phyloP scores from a whole-genome alignment of 441 rosid species.

The Populus hybrid region DNA sequence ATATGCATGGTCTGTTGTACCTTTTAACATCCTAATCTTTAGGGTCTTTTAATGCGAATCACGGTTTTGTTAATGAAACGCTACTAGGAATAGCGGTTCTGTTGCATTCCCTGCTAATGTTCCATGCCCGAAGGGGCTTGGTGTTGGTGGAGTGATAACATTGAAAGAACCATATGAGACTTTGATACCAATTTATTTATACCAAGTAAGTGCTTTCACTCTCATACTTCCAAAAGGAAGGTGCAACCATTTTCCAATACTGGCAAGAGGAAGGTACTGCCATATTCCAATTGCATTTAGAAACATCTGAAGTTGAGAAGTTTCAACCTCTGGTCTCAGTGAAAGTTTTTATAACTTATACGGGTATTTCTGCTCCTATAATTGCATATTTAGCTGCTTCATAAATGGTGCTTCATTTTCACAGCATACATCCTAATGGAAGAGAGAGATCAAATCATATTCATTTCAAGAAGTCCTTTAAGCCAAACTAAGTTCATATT shows the following conservation, averaged over 20 bases:
- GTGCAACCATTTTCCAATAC: too few relatives aligned
- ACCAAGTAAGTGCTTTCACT: slow-evolving; percentile 45
- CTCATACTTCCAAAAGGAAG: background rate
- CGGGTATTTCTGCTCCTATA: background rate
- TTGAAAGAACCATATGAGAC: slow-evolving; percentile 93
- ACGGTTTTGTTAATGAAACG: too few relatives aligned
- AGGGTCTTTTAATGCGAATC: too few relatives aligned
- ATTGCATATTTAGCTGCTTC: background rate
- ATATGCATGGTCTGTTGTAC: too few relatives aligned
- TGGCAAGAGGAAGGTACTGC: background rate
- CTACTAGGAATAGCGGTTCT: slow-evolving; percentile 41
- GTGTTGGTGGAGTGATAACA: slow-evolving; percentile 85
- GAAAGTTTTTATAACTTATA: background rate
- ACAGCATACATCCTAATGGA: background rate
- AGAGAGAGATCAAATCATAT: background rate
- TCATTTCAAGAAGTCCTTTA: background rate
- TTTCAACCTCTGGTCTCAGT: background rate
- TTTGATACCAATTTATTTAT: slow-evolving; percentile 83
- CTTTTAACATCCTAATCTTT: too few relatives aligned
- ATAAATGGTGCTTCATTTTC: background rate
- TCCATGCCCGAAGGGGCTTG: slow-evolving; percentile 70
- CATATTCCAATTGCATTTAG: background rate
- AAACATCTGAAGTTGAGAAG: background rate
- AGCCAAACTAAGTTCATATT: background rate
- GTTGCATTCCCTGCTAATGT: slow-evolving; percentile 92